These are phyloP conservation scores for Hysterium pulicare DNA, from an alignment of 2,329 filamentous ascomycete species.

Conservation along the genomic window DNA sequence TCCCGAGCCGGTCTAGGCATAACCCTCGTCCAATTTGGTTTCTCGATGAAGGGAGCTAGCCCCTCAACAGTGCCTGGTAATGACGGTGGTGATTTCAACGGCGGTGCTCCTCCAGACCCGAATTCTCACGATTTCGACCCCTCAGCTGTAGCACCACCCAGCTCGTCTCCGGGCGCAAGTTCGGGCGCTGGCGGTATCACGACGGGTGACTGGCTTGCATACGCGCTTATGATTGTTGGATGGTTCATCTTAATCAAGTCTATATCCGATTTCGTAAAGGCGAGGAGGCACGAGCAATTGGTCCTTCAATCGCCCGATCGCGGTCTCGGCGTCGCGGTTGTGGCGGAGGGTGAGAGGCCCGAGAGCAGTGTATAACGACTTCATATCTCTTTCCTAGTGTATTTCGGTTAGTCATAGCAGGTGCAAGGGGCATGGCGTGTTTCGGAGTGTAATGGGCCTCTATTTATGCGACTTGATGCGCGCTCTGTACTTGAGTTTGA, in stretches of 20 bases:
- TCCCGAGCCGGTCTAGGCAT: constrained; percentile 92
- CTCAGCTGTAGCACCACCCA: constrained; percentile 56
- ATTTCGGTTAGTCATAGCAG: background rate
- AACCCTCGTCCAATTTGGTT: constrained; percentile 93
- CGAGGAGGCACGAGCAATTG: constrained; percentile 85
- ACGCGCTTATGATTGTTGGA: constrained; percentile 90
- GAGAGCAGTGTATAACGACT: constrained; percentile 54
- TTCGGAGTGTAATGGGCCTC: background rate
- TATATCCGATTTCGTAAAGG: constrained; percentile 85
- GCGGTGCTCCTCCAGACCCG: constrained; percentile 74
- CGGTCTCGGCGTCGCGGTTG: constrained; percentile 77
- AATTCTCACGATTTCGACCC: constrained; percentile 89
- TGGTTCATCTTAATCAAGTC: constrained; percentile 97
- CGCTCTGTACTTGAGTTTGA: background rate
- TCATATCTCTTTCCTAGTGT: background rate
- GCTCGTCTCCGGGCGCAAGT: constrained; percentile 30
- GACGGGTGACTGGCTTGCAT: constrained; percentile 84
- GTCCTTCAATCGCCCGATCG: constrained; percentile 90
- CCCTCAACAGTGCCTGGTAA: constrained; percentile 26
- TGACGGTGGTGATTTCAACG: constrained; percentile 48
- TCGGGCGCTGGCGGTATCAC: constrained; percentile 54
- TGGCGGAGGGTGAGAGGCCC: constrained; percentile 77
- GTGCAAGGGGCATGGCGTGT: background rate
- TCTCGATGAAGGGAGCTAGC: constrained; percentile 76
- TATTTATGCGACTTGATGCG: background rate